A percentile compares a stretch with the other conserved stretches of the same genome.
Evolutionary conservation across 1,284 basidiomycete species (phyloP).

Genomic region (Sanghuangporus sanghuang): DNA sequence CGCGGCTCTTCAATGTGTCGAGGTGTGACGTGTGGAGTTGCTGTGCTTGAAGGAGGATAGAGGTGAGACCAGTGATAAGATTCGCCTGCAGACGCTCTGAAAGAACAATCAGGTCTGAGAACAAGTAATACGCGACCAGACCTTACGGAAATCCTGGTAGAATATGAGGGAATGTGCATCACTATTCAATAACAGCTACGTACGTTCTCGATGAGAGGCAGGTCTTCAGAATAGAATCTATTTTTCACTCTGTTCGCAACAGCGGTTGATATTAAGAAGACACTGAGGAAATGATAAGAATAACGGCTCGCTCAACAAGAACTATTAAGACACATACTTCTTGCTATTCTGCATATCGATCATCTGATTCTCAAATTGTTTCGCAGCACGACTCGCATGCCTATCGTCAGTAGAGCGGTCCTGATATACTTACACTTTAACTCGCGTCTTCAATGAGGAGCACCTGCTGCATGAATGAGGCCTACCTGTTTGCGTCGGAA

Average conservation of each 20-base stretch:
- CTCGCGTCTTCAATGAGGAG: conserved; percentile 4
- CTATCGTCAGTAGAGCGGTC: conserved; percentile 65
- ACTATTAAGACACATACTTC: conserved; percentile 45
- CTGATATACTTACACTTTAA: conserved; percentile 29
- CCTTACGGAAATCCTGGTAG: conserved; percentile 17
- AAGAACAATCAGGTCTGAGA: conserved; percentile 10
- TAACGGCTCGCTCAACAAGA: conserved; percentile 3
- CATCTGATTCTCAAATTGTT: conserved; percentile 68
- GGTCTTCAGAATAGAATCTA: conserved; percentile 62
- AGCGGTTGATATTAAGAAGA: conserved; percentile 65
- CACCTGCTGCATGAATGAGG: not conserved
- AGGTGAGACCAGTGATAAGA: conserved; percentile 49
- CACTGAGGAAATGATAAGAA: conserved; percentile 32
- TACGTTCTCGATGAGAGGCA: conserved; percentile 69
- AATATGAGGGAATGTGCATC: not conserved
- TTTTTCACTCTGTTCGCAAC: conserved; percentile 64
- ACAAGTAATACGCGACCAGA: conserved; percentile 45
- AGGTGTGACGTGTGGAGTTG: conserved; percentile 51
- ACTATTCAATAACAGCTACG: conserved; percentile 26
- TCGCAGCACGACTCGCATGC: conserved; percentile 67
- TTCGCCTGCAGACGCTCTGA: conserved; percentile 62
- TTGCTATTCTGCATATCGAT: conserved; percentile 76
- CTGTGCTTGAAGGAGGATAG: conserved; percentile 53
- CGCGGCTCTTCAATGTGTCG: conserved; percentile 47
- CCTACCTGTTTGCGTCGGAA: conserved; percentile 72